phyloP scores from a whole-genome alignment of 2,329 filamentous ascomycete species.

The Nakataea oryzae region DNA sequence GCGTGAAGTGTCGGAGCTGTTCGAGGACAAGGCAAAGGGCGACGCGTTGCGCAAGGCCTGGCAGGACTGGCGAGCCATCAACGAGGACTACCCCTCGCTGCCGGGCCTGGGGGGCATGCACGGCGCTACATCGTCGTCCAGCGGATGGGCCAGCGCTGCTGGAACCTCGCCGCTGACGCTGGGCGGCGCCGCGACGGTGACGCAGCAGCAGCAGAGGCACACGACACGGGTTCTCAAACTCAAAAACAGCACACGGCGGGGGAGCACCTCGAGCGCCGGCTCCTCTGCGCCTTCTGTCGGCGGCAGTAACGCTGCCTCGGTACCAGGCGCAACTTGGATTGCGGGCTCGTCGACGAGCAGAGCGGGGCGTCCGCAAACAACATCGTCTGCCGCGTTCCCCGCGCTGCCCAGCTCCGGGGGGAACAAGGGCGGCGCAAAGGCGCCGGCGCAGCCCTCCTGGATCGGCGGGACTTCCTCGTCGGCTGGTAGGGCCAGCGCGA shows the following conservation, averaged over 20 bases:
- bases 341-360: slow-evolving; percentile 8
- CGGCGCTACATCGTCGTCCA: slow-evolving; percentile 44
- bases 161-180: slow-evolving; percentile 47
- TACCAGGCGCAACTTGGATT: slow-evolving; percentile 12
- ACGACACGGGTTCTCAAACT: slow-evolving; percentile 46
- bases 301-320: slow-evolving; percentile 15
- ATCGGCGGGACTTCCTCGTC: slow-evolving; percentile 7
- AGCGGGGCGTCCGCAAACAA: slow-evolving; percentile 1
- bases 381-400: slow-evolving; percentile 28
- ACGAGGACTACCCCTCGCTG: slow-evolving; percentile 87
- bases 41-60: slow-evolving; percentile 70
- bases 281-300: neutral
- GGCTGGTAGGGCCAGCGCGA: neutral
- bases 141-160: slow-evolving; percentile 51
- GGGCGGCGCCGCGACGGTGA: slow-evolving; percentile 23
- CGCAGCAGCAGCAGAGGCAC: slow-evolving; percentile 33
- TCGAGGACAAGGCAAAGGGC: slow-evolving; percentile 70
- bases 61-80: slow-evolving; percentile 93
- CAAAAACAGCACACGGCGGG: slow-evolving; percentile 45
- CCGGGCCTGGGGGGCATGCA: slow-evolving; percentile 64
- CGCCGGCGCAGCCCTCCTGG: slow-evolving; percentile 11
- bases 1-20: slow-evolving; percentile 85
- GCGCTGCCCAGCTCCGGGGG: slow-evolving; percentile 25
- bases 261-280: slow-evolving; percentile 17
- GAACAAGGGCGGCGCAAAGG: neutral